Base-by-base conservation (phyloP, 139 green algal genomes). In the Pleodorina starrii region DNA sequence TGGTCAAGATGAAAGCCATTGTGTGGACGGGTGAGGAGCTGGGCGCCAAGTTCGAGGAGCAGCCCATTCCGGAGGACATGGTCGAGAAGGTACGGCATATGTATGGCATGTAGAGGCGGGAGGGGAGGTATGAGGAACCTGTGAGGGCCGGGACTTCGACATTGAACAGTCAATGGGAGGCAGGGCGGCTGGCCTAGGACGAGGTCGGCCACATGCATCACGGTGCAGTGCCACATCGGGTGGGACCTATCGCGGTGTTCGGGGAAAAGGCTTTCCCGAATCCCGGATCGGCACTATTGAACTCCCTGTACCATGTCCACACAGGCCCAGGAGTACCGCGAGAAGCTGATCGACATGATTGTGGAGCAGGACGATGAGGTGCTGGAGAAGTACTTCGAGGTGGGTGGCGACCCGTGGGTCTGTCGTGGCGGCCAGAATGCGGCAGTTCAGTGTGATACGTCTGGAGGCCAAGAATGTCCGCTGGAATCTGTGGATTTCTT, bases 1-100 rank as follows among this genome's bases (percentile, higher is more conserved):
- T 99, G 42, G 94, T 99, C 23, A 94, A 96, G 86, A 99, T 99
- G 97, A 98, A 99, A 96, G 97, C 94, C 14, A 95, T 99, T 60
- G 88, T 98, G 14, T 99, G 97, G 63, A 51, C 2, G 71, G 90
- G 93, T 50, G 92, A 99, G 94, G 97, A 99, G 94, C 94, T 99
- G 90, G 98, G 98, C 57, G 98, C 98, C 44, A 96, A 90, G 76
- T 99, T 97, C 80, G 94, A 99, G 0, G 91, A 96, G 71, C 23
- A 90, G 25, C 95, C 98, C 54, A 99, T 99, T 90, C 98, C 96
- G 14, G 98, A 91, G 23, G 97, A 99, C 87, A 86, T 98, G 83
- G 87, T 95, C 87, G 97, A 98, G 19, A 88, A 88, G 83, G 80
- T 87, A 40, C 0, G 76, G 21, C n/a, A n/a, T n/a, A 32, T 66